Base-by-base conservation (phyloP, 2,329 filamentous ascomycete genomes). In the Colletotrichum melonis region DNA sequence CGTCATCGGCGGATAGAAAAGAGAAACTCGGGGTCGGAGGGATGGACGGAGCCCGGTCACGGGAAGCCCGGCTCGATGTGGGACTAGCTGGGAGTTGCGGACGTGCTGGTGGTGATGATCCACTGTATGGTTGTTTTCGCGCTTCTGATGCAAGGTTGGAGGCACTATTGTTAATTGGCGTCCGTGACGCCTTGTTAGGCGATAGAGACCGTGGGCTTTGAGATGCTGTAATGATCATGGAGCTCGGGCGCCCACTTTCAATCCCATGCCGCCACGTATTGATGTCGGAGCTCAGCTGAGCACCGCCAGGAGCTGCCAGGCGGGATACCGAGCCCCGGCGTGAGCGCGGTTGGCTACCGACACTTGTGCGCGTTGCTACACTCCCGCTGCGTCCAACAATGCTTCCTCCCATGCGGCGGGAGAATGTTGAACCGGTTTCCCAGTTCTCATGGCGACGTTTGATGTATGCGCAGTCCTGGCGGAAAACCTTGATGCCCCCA, bases 401-500 rank as follows among this genome's bases (percentile, higher is more conserved):
- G 28, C 88, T 88, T 65, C 87, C 89, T 28, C 63, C 63, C 59
- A 94, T 83, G 77, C 91, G 92, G 75, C 91, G 91, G 11, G 94
- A 95, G 77, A 97, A 93, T 8, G 91, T 91, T 19, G 93, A 96
- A 1, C 89, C 89, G 0, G 92, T 91, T 76, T 98, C 95, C 92
- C 93, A 96, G 49, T 88, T 90, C 68, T 95, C 94, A 70, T 92
- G 89, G 68, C 90, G 89, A 5, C 96, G 92, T 82, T 97, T 98
- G 62, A 88, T 83, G 77, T 90, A 94, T 0, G 96, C 97, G 80
- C 96, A 98, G 80, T 99, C 97, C 82, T 98, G 96, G 24, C 97
- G 91, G 80, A 98, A 98, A 0, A 98, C 93, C 80, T 98, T 98
- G 84, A 99, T 97, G 30, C 91, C 90, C 46, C 97, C 97, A 0